These are phyloP conservation scores for Suillus subalutaceus DNA, from an alignment of 768 basidiomycete genomes.

Conservation along the genomic window DNA sequence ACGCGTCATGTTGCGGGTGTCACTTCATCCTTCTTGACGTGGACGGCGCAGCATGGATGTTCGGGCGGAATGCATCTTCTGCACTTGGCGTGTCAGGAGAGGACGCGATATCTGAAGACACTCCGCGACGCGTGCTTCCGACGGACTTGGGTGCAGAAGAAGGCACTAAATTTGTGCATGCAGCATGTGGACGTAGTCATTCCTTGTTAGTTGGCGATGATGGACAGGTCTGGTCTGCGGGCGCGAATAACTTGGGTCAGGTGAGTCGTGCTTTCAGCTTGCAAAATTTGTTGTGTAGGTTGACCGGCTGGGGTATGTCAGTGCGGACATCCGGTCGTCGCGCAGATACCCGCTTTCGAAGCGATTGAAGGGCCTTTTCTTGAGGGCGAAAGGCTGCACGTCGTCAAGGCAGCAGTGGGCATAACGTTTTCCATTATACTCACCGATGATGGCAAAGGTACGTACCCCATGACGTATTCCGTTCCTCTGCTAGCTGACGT, in stretches of 20 bases:
- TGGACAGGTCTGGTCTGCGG: slow-evolving; percentile 84
- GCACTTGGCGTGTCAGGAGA: slow-evolving; percentile 63
- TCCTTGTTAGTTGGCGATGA: slow-evolving; percentile 80
- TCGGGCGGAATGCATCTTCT: slow-evolving; percentile 79
- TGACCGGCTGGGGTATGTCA: slow-evolving; percentile 28
- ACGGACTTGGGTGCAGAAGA: slow-evolving; percentile 59
- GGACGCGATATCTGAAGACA: slow-evolving; percentile 71
- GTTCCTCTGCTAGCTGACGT: slow-evolving; percentile 7
- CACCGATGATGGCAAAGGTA: slow-evolving; percentile 81
- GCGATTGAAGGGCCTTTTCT: slow-evolving; percentile 58
- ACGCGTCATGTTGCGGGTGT: slow-evolving; percentile 76
- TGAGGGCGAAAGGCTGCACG: slow-evolving; percentile 62
- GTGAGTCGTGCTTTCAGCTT: slow-evolving; percentile 42
- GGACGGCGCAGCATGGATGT: slow-evolving; percentile 84
- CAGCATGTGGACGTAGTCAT: slow-evolving; percentile 84
- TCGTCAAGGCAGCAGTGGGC: slow-evolving; percentile 78
- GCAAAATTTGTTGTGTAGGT: neutral
- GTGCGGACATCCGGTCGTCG: slow-evolving; percentile 71
- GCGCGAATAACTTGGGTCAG: slow-evolving; percentile 81
- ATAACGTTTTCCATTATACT: slow-evolving; percentile 83
- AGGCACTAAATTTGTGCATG: slow-evolving; percentile 71
- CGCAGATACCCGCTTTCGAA: slow-evolving; percentile 72
- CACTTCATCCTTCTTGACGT: slow-evolving; percentile 76
- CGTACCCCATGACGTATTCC: slow-evolving; percentile 16
- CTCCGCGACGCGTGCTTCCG: slow-evolving; percentile 64